Conservation (phyloP, 2,329 filamentous ascomycete genomes). For the Fusarium paranaense region DNA sequence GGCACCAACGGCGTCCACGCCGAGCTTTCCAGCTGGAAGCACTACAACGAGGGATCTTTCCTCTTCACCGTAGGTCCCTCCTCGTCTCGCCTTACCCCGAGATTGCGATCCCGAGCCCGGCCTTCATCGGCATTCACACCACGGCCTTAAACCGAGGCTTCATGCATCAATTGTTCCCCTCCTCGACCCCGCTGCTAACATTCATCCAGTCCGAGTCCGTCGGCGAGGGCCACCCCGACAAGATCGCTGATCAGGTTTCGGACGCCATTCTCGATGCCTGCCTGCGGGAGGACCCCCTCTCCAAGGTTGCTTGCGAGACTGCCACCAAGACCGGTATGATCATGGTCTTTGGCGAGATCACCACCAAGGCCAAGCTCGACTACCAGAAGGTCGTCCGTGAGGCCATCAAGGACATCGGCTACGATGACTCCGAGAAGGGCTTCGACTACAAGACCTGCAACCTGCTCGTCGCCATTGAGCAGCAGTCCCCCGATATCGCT, state of each 20-base stretch:
- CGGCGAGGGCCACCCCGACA: conserved; percentile 92
- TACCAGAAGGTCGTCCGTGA: conserved; percentile 98
- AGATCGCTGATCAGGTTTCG: conserved; percentile 98
- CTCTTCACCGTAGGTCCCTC: conserved; percentile 77
- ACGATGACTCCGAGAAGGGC: conserved; percentile 95
- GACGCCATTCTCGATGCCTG: conserved; percentile 99
- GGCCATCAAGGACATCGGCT: conserved; percentile 98
- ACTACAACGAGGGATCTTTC: conserved; percentile 77
- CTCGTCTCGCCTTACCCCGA: background rate
- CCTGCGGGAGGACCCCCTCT: conserved; percentile 91
- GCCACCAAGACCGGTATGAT: conserved; percentile 99
- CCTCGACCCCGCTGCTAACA: conserved; percentile 39
- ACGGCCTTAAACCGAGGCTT: conserved; percentile 10
- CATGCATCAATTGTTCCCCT: conserved; percentile 1
- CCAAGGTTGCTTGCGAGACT: conserved; percentile 99
- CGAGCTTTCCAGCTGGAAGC: conserved; percentile 52
- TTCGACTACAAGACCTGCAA: conserved; percentile 99
- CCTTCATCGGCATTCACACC: conserved; percentile 4
- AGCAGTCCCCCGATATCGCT: conserved; percentile 98
- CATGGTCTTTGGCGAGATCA: conserved; percentile 99
- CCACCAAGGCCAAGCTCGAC: conserved; percentile 93
- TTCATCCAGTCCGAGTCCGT: conserved; percentile 81
- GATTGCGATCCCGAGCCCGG: conserved; percentile 2
- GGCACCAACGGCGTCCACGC: conserved; percentile 55
- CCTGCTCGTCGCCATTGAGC: conserved; percentile 97